Base-by-base conservation (phyloP, 2,329 filamentous ascomycete genomes). In the Colletotrichum sp. region DNA sequence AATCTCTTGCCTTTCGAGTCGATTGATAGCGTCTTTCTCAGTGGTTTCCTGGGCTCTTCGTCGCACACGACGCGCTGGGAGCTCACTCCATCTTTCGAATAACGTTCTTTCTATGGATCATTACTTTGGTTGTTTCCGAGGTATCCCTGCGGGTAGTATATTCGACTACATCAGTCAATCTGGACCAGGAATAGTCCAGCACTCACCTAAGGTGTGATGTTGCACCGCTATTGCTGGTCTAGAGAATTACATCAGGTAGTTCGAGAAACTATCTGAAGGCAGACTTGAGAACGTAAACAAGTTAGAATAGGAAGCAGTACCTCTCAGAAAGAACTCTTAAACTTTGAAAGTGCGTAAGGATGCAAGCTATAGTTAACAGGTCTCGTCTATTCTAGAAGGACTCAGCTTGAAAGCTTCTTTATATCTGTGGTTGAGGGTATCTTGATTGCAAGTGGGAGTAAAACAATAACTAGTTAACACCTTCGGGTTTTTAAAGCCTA, bases 371-470 rank as follows among this genome's bases (percentile, higher is more conserved):
- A 0, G 2, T 10, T 43, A n/a, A 0, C 0, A 9, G 16, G 1
- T 10, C 38, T 0, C 38, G 38, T 43, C 38, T 43, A n/a, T 43
- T 43, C 38, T 43, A 43, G 18, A 5, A 43, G 16, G 3, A 18
- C 4, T 43, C 2, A 2, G 0, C 0, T 43, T 6, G 18, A 10
- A n/a, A n/a, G 0, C 38, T 10, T 43, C 38, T 0, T 1, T 10
- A 16, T 3, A 0, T 43, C 38, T 3, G 38, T 43, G 2, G 38
- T 43, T 43, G 3, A 43, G 38, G 18, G 1, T 43, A 43, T 18
- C 3, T 43, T 9, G 0, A 43, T 6, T 4, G 4, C 2, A 18
- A 18, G 18, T 43, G 4, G 38, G 38, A 43, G 38, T 43, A 1
- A 0, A 16, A 8, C 14, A 16, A 38, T 8, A 38, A 0, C 0